Evolutionary conservation across 495 filamentous ascomycete species (phyloP).

Genomic region (Neurospora sp.): DNA sequence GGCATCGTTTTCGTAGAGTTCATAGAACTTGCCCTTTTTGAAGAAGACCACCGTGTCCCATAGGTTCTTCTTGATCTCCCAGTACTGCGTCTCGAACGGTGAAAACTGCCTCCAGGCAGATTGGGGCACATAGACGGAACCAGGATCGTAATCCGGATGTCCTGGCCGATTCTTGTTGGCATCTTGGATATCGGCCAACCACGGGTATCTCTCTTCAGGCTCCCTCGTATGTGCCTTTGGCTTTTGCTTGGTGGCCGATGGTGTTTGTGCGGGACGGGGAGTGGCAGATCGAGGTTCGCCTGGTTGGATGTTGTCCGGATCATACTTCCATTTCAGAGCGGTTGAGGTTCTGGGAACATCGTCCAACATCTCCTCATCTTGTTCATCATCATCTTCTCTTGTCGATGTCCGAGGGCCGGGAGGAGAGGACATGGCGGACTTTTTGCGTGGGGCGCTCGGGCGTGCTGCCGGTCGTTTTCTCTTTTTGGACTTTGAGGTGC

Average conservation of each 20-base stretch:
- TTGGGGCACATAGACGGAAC: slow-evolving; percentile 79
- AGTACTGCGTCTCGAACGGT: slow-evolving; percentile 96
- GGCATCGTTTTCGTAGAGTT: slow-evolving; percentile 96
- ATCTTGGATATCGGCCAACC: slow-evolving; percentile 79
- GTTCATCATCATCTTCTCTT: slow-evolving; percentile 2
- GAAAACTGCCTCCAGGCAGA: slow-evolving; percentile 69
- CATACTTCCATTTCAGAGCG: slow-evolving; percentile 75
- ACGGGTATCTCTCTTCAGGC: slow-evolving; percentile 73
- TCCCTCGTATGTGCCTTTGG: slow-evolving; percentile 67
- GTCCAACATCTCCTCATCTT: slow-evolving; percentile 38
- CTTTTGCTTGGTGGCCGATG: slow-evolving; percentile 27
- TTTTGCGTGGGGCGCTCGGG: slow-evolving; percentile 44
- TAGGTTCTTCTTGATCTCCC: slow-evolving; percentile 98
- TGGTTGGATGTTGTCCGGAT: slow-evolving; percentile 62
- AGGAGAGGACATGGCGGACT: slow-evolving; percentile 41
- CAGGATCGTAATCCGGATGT: slow-evolving; percentile 89
- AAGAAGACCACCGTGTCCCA: slow-evolving; percentile 99
- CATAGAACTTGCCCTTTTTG: slow-evolving; percentile 99
- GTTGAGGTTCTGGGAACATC: slow-evolving; percentile 52
- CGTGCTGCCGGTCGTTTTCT: slow-evolving; percentile 52
- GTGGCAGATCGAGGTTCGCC: slow-evolving; percentile 39
- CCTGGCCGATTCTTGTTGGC: slow-evolving; percentile 66
- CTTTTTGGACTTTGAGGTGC: slow-evolving; percentile 50
- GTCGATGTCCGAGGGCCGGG: slow-evolving; percentile 4
- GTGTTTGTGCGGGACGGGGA: slow-evolving; percentile 29